phyloP scores from a whole-genome alignment of 805 yeast species.

The Yueomyces sinensis region DNA sequence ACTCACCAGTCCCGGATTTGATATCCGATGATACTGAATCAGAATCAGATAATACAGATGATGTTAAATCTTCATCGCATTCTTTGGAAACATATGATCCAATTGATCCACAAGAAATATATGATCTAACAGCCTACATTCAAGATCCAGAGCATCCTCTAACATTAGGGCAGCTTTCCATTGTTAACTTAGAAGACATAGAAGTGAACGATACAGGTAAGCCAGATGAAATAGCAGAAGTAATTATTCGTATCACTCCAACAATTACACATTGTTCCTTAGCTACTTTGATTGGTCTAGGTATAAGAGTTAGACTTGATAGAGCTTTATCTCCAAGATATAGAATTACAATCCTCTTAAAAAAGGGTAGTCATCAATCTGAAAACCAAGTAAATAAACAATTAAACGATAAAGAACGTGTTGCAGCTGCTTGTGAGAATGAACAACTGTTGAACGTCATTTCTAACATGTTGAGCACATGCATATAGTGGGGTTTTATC shows the following conservation, averaged over 20 bases:
- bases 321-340: slow-evolving; percentile 77
- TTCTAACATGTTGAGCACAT: slow-evolving; percentile 80
- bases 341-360: slow-evolving; percentile 65
- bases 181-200: slow-evolving; percentile 77
- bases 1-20: no score
- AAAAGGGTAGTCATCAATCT: slow-evolving; percentile 91
- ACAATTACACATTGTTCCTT: slow-evolving; percentile 95
- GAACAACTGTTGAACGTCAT: slow-evolving; percentile 85
- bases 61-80: slow-evolving; percentile 6
- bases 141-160: slow-evolving; percentile 98
- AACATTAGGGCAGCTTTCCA: slow-evolving; percentile 86
- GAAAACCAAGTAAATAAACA: slow-evolving; percentile 95
- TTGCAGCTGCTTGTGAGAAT: slow-evolving; percentile 97
- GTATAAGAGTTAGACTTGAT: slow-evolving; percentile 83
- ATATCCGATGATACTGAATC: slow-evolving; percentile 16
- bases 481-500: slow-evolving; percentile 38
- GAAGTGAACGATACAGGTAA: slow-evolving; percentile 47
- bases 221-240: slow-evolving; percentile 49
- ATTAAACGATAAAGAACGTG: slow-evolving; percentile 92
- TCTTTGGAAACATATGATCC: slow-evolving; percentile 11
- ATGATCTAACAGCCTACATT: slow-evolving; percentile 70
- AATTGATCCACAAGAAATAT: slow-evolving; percentile 82
- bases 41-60: slow-evolving; percentile 11
- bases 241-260: slow-evolving; percentile 79
- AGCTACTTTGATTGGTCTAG: slow-evolving; percentile 91